These are phyloP conservation scores for Quillaja saponaria DNA, from an alignment of 306 rosid species.

Conservation along the genomic window DNA sequence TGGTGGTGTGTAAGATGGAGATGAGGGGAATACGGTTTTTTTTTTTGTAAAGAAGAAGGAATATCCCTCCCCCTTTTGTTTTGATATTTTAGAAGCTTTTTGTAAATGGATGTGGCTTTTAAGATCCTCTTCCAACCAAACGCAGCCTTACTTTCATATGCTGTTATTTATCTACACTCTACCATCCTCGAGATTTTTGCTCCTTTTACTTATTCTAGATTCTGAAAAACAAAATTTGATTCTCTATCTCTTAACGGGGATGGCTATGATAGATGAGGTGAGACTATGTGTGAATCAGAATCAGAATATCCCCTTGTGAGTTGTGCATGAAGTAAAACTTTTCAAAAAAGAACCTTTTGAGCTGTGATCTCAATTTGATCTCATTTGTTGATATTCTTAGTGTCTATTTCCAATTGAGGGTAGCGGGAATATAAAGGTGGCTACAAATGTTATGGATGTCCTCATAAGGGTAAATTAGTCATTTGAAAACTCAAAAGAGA, in stretches of 20 bases:
- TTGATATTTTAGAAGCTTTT: constrained; percentile 23
- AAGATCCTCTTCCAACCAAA: constrained; percentile 41
- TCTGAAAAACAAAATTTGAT: constrained; percentile 4
- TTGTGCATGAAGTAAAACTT: constrained; percentile 36
- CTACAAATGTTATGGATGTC: background rate
- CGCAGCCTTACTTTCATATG: constrained; percentile 39
- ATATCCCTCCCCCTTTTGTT: constrained; percentile 30
- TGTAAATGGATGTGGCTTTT: constrained; percentile 56
- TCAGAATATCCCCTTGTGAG: constrained; percentile 38
- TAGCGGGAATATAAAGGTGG: constrained; percentile 45
- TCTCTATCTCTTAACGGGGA: constrained; percentile 13
- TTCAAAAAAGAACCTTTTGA: constrained; percentile 34
- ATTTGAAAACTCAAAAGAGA: too few species aligned
- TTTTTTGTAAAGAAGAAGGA: constrained; percentile 34
- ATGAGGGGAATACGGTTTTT: constrained; percentile 28
- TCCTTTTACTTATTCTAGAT: background rate
- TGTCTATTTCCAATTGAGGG: constrained; percentile 45
- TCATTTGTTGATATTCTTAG: constrained; percentile 21
- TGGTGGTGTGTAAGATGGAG: constrained; percentile 14
- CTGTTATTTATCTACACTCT: constrained; percentile 20
- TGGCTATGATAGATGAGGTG: background rate
- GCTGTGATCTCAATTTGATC: constrained; percentile 18
- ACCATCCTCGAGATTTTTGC: constrained; percentile 2
- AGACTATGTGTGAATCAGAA: constrained; percentile 31
- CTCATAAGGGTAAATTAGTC: background rate